Evolutionary conservation across 2,329 filamentous ascomycete species (phyloP).

Genomic region (Ophioceras dolichostomum): DNA sequence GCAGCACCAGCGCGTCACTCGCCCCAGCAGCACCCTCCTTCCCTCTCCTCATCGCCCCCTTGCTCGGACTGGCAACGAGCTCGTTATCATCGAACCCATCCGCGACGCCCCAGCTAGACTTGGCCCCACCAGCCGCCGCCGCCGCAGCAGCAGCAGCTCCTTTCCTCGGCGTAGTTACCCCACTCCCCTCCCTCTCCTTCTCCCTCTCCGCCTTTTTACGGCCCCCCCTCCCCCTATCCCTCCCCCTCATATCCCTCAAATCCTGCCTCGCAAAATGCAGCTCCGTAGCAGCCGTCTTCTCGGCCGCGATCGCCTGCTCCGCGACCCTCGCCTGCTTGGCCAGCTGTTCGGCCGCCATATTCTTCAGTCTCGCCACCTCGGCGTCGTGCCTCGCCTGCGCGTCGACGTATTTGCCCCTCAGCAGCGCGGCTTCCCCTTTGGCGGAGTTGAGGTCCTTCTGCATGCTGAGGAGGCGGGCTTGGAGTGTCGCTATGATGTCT

Average conservation of each 20-base stretch:
- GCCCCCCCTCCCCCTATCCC: constrained; percentile 21
- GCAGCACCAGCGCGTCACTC: too few relatives aligned
- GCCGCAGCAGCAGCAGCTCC: constrained; percentile 14
- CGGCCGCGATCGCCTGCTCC: constrained; percentile 51
- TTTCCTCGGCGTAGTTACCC: constrained; percentile 44
- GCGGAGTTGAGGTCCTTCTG: constrained; percentile 48
- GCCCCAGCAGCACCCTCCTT: constrained; percentile 27
- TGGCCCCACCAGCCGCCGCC: constrained; percentile 21
- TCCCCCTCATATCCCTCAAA: constrained; percentile 45
- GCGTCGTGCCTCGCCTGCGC: constrained; percentile 48
- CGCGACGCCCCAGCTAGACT: constrained; percentile 43
- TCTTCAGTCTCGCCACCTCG: constrained; percentile 48
- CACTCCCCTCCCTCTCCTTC: constrained; percentile 27
- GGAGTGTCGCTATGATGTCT: constrained; percentile 31
- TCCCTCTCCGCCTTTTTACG: constrained; percentile 2
- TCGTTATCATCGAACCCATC: constrained; percentile 69
- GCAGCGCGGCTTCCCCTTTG: constrained; percentile 60
- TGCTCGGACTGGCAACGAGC: constrained; percentile 39
- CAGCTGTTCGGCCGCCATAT: constrained; percentile 50
- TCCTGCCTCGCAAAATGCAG: constrained; percentile 64
- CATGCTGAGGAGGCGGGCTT: constrained; percentile 39
- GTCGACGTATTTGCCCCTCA: constrained; percentile 59
- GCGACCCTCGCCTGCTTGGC: constrained; percentile 51
- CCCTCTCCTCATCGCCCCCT: constrained; percentile 26
- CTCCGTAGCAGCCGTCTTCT: constrained; percentile 54